These are phyloP conservation scores for Pseudocercospora eumusae DNA, from an alignment of 2,329 filamentous ascomycete species.

Conservation along the genomic window DNA sequence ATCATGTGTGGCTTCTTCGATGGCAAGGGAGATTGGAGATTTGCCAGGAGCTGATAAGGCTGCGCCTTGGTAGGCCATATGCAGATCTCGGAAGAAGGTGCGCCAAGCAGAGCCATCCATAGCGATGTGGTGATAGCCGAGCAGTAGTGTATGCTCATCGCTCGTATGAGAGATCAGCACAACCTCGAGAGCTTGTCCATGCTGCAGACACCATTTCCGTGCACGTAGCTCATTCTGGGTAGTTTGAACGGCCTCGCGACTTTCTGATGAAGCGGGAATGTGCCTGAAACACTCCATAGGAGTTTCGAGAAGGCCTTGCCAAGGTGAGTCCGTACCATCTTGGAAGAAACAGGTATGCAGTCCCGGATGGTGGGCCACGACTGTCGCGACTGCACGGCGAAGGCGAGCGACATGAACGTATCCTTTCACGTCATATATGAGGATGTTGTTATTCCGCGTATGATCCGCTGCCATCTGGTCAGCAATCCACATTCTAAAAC, in stretches of 20 bases:
- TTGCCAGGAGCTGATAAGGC: constrained; percentile 14
- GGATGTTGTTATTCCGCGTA: constrained; percentile 24
- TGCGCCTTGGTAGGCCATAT: constrained; percentile 25
- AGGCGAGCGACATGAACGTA: constrained; percentile 22
- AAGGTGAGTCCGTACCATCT: constrained; percentile 20
- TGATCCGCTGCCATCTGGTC: constrained; percentile 22
- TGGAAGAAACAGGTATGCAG: constrained; percentile 26
- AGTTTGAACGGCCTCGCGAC: background rate
- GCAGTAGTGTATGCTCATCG: constrained; percentile 26
- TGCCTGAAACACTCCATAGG: constrained; percentile 21
- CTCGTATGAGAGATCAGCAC: constrained; percentile 25
- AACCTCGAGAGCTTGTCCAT: constrained; percentile 30
- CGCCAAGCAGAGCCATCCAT: constrained; percentile 39
- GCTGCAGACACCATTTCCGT: constrained; percentile 22
- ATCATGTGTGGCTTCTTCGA: background rate
- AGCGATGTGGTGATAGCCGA: constrained; percentile 41
- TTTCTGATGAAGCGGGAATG: background rate
- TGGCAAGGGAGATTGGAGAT: constrained; percentile 14
- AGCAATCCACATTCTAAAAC: constrained; percentile 23
- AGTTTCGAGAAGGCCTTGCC: constrained; percentile 23
- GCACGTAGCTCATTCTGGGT: constrained; percentile 14
- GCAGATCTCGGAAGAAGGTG: constrained; percentile 33
- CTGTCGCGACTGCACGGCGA: constrained; percentile 18
- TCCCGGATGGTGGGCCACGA: constrained; percentile 22
- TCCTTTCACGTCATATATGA: constrained; percentile 20